phyloP scores from a whole-genome alignment of 441 rosid genomes.

The Erodium texanum region DNA sequence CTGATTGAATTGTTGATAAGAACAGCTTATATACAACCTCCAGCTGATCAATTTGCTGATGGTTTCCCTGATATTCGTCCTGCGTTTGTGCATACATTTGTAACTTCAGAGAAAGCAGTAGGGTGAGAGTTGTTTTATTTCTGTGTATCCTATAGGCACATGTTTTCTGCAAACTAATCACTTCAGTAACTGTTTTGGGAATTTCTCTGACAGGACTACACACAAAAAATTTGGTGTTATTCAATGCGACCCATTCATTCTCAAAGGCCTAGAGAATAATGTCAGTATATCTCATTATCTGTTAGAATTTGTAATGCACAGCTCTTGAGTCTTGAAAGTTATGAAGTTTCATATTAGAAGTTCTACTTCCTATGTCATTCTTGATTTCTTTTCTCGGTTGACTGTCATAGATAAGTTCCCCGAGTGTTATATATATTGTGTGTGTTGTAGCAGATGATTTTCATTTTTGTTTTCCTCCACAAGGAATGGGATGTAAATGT shows the following conservation, averaged over 20 bases:
- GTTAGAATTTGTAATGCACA: not conserved
- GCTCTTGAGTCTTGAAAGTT: no score
- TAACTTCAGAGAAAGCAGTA: not conserved
- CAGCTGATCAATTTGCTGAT: conserved; percentile 56
- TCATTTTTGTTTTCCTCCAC: not conserved
- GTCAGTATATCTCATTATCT: conserved; percentile 32
- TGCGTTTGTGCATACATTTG: conserved; percentile 61
- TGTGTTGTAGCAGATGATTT: not conserved
- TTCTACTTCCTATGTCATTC: no score
- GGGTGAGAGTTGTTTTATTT: conserved; percentile 10
- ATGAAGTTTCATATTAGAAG: no score
- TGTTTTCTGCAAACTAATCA: not conserved
- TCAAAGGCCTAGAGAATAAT: conserved; percentile 75
- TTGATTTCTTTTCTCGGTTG: no score
- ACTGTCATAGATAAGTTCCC: no score
- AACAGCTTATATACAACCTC: conserved; percentile 86
- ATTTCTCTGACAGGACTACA: conserved; percentile 19
- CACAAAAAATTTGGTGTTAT: conserved; percentile 75
- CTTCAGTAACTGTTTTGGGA: not conserved
- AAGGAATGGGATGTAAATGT: conserved; percentile 11
- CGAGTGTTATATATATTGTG: no score
- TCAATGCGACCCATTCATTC: conserved; percentile 82
- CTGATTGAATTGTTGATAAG: conserved; percentile 73
- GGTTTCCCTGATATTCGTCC: conserved; percentile 79
- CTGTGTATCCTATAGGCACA: conserved; percentile 37